Evolutionary conservation across 345 rosid species (phyloP).

Genomic region (Leavenworthia alabamica): DNA sequence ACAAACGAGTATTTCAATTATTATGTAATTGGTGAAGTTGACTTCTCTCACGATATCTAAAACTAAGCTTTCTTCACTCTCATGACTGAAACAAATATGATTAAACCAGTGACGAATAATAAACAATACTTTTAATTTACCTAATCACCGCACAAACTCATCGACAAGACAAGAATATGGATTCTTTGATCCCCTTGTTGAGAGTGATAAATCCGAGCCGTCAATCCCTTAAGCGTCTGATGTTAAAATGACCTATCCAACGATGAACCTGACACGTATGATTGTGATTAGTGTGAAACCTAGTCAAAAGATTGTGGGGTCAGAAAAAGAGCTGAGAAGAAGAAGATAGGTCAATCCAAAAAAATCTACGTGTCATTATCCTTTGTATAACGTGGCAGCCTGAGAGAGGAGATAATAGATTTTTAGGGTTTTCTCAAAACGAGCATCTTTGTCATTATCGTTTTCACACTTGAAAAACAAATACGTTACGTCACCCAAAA

Average conservation of each 20-base stretch:
- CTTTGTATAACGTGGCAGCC: neutral
- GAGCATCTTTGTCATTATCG: neutral
- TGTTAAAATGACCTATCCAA: neutral
- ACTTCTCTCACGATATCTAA: constrained; percentile 81
- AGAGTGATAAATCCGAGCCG: neutral
- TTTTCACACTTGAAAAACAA: neutral
- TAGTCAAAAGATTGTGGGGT: neutral
- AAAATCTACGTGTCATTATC: neutral
- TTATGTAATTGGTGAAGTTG: constrained; percentile 91
- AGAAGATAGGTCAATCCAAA: neutral
- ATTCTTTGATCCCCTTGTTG: neutral
- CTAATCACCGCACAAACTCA: neutral
- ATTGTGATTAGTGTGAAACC: neutral
- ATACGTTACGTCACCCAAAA: neutral
- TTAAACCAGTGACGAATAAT: too few species aligned
- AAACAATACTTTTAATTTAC: neutral
- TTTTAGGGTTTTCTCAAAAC: neutral
- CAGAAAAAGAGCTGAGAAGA: too few species aligned
- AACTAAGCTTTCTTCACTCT: too few species aligned
- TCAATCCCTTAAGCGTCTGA: neutral
- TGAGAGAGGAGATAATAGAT: neutral
- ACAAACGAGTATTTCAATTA: constrained; percentile 60
- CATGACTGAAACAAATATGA: too few species aligned
- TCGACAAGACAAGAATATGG: neutral
- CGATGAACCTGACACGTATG: neutral